These are phyloP conservation scores for Hypholoma fasciculare DNA, from an alignment of 768 basidiomycete genomes.

Conservation along the genomic window DNA sequence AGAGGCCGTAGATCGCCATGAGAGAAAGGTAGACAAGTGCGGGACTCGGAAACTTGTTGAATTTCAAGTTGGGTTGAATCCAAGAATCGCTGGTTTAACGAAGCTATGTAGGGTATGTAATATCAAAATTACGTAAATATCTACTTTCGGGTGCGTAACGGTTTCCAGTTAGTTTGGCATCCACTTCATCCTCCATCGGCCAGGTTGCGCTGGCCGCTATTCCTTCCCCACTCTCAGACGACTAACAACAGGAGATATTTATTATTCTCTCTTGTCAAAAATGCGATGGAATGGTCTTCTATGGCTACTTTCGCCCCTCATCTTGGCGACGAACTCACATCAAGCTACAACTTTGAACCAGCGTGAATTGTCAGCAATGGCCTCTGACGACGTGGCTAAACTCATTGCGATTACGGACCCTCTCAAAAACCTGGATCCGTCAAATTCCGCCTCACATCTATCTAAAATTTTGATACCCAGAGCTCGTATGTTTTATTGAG, in stretches of 20 bases:
- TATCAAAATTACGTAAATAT: no score
- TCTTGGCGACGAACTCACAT: slow-evolving; percentile 27
- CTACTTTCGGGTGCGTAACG: no score
- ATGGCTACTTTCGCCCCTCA: slow-evolving; percentile 16
- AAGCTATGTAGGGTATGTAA: no score
- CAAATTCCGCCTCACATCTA: slow-evolving; percentile 69
- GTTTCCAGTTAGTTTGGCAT: neutral
- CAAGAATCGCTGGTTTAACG: neutral
- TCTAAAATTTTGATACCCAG: slow-evolving; percentile 87
- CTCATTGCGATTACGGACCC: slow-evolving; percentile 64
- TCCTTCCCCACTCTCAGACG: neutral
- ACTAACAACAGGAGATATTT: neutral
- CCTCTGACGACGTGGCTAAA: slow-evolving; percentile 47
- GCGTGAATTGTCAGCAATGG: slow-evolving; percentile 43
- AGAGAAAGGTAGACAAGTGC: neutral
- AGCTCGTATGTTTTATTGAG: slow-evolving; percentile 46
- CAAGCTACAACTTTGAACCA: slow-evolving; percentile 40
- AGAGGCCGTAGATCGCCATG: slow-evolving; percentile 82
- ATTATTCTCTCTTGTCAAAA: neutral
- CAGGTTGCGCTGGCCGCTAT: neutral
- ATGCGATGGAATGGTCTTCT: neutral
- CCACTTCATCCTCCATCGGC: neutral
- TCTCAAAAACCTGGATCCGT: slow-evolving; percentile 63
- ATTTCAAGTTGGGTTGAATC: no score
- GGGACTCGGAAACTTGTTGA: no score